These are phyloP conservation scores for Stachybotrys chartarum DNA, from an alignment of 2,329 filamentous ascomycete genomes.

Conservation along the genomic window DNA sequence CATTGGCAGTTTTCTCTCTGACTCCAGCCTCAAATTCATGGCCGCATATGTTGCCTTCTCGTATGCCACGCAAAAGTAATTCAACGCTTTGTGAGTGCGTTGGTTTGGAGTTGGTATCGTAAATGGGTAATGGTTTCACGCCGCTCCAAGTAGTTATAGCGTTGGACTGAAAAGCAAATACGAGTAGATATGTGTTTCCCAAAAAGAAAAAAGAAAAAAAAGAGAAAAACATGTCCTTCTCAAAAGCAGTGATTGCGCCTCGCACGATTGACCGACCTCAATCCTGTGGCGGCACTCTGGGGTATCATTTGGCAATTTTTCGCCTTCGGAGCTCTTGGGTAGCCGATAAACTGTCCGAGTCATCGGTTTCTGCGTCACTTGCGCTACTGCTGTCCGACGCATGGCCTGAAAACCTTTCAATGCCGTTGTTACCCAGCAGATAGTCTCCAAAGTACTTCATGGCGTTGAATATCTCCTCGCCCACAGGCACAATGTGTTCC, in stretches of 20 bases:
- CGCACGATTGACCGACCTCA: too few species aligned
- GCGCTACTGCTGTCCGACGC: conserved; percentile 5
- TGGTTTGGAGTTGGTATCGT: neutral
- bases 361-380: conserved; percentile 11
- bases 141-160: neutral
- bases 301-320: neutral
- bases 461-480: conserved; percentile 78
- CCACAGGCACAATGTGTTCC: conserved; percentile 81
- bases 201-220: too few species aligned
- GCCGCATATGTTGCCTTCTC: neutral
- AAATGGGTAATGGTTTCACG: neutral
- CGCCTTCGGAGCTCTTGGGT: conserved; percentile 7
- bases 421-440: conserved; percentile 62
- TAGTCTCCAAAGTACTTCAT: conserved; percentile 81
- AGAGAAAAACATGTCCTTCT: too few species aligned
- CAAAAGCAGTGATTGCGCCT: too few species aligned
- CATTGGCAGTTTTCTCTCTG: conserved; percentile 18
- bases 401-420: conserved; percentile 35
- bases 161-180: neutral
- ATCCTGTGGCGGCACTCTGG: neutral
- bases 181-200: too few species aligned
- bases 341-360: neutral
- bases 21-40: conserved; percentile 31
- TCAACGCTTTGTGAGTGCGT: neutral
- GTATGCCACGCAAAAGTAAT: neutral